These are phyloP conservation scores for Pyrenochaeta sp. DNA, from an alignment of 2,329 filamentous ascomycete genomes.

Conservation along the genomic window DNA sequence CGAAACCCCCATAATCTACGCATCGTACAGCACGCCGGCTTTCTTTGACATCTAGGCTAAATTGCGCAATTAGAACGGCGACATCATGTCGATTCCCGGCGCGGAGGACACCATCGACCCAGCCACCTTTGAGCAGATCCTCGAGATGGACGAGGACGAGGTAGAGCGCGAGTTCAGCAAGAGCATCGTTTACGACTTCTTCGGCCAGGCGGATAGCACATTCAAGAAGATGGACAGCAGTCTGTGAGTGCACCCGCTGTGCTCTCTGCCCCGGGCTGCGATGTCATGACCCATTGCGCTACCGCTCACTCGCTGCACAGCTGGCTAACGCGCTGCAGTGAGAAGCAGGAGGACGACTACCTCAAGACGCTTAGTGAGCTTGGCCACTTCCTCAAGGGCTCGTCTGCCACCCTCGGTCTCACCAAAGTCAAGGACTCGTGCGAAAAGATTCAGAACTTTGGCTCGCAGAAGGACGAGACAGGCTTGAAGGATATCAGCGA, in stretches of 20 bases:
- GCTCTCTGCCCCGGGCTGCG: background rate
- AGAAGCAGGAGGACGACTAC: slow-evolving; percentile 61
- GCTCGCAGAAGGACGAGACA: slow-evolving; percentile 80
- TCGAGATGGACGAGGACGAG: slow-evolving; percentile 97
- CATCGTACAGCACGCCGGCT: slow-evolving; percentile 2
- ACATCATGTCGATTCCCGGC: slow-evolving; percentile 61
- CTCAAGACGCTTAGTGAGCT: slow-evolving; percentile 80
- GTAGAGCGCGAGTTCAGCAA: slow-evolving; percentile 86
- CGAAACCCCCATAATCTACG: background rate
- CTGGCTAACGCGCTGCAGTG: slow-evolving; percentile 57
- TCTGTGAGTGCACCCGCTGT: slow-evolving; percentile 70
- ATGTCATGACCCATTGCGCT: background rate
- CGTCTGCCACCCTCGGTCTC: slow-evolving; percentile 90
- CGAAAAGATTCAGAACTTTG: slow-evolving; percentile 95
- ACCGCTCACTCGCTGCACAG: background rate
- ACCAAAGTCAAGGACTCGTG: slow-evolving; percentile 91
- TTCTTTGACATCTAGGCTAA: slow-evolving; percentile 7
- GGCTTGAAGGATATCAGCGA: slow-evolving; percentile 73
- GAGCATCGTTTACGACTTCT: slow-evolving; percentile 90
- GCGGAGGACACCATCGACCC: slow-evolving; percentile 81
- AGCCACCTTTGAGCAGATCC: slow-evolving; percentile 88
- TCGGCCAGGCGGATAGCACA: slow-evolving; percentile 86
- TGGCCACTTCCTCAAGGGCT: slow-evolving; percentile 97
- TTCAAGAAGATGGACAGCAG: slow-evolving; percentile 84
- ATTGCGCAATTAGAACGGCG: slow-evolving; percentile 31